These are phyloP conservation scores for Epithemia pelagica DNA, from an alignment of 108 stramenopile species.

Conservation along the genomic window DNA sequence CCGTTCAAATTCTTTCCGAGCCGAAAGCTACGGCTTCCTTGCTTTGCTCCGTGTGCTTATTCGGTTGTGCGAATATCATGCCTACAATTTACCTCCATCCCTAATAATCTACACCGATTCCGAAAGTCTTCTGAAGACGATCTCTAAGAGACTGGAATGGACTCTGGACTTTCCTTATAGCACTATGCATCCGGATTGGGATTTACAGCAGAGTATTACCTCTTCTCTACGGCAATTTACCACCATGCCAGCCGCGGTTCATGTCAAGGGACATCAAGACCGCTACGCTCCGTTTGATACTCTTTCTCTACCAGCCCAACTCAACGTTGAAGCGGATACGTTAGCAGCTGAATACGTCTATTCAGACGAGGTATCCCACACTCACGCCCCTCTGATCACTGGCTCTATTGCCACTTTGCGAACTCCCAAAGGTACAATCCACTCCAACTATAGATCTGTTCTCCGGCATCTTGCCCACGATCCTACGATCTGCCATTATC, in stretches of 20 bases:
- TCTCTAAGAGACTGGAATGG: neutral
- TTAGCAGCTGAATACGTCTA: neutral
- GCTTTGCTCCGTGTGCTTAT: neutral
- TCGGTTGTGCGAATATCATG: neutral
- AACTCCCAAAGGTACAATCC: neutral
- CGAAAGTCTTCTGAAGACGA: neutral
- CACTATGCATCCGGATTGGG: neutral
- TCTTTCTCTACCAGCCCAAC: neutral
- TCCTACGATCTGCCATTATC: neutral
- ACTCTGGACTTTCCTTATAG: neutral
- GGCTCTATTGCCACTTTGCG: neutral
- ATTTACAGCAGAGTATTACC: neutral
- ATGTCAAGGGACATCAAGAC: neutral
- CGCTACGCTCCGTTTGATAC: neutral
- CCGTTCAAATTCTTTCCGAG: neutral
- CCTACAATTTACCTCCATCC: neutral
- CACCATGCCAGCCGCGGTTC: neutral
- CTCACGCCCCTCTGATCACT: neutral
- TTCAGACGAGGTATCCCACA: neutral
- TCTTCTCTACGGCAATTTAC: neutral
- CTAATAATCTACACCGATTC: neutral
- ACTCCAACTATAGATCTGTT: neutral
- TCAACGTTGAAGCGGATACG: neutral
- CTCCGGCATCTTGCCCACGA: neutral
- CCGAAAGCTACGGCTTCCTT: neutral